These are phyloP conservation scores for Pachysandra terminalis DNA, from an alignment of 164 flowering plant species.

Conservation along the genomic window DNA sequence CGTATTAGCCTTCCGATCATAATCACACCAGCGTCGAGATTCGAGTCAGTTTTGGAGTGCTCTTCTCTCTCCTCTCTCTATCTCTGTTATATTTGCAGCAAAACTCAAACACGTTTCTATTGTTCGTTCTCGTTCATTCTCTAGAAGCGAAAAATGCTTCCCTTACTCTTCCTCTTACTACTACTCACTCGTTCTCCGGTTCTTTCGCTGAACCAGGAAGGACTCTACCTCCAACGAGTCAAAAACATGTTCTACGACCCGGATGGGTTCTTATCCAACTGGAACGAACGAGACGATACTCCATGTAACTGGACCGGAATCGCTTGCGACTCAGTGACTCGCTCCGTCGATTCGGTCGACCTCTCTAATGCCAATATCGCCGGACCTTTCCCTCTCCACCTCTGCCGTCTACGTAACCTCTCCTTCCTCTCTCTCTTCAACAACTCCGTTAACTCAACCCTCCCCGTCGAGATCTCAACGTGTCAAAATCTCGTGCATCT, in stretches of 20 bases:
- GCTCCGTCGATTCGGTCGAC: slow-evolving; percentile 55
- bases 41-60: no score
- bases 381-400: slow-evolving; percentile 64
- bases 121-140: background rate
- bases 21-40: no score
- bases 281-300: slow-evolving; percentile 45
- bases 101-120: background rate
- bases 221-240: slow-evolving; percentile 49
- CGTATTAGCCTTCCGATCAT: no score
- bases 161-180: slow-evolving; percentile 23
- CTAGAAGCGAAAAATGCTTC: slow-evolving; percentile 13
- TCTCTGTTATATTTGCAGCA: background rate
- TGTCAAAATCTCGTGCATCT: slow-evolving; percentile 42
- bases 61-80: no score
- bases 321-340: slow-evolving; percentile 39
- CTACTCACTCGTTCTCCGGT: slow-evolving; percentile 4
- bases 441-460: slow-evolving; percentile 67
- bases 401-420: slow-evolving; percentile 62
- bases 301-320: slow-evolving; percentile 85
- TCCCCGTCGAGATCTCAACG: slow-evolving; percentile 39
- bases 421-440: slow-evolving; percentile 52
- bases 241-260: slow-evolving; percentile 66
- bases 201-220: slow-evolving; percentile 65
- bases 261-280: slow-evolving; percentile 40
- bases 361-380: slow-evolving; percentile 46